A percentile compares a stretch with the other conserved stretches of the same genome.
Conservation (phyloP, 2,329 filamentous ascomycete species). For the Fusarium aywerte region DNA sequence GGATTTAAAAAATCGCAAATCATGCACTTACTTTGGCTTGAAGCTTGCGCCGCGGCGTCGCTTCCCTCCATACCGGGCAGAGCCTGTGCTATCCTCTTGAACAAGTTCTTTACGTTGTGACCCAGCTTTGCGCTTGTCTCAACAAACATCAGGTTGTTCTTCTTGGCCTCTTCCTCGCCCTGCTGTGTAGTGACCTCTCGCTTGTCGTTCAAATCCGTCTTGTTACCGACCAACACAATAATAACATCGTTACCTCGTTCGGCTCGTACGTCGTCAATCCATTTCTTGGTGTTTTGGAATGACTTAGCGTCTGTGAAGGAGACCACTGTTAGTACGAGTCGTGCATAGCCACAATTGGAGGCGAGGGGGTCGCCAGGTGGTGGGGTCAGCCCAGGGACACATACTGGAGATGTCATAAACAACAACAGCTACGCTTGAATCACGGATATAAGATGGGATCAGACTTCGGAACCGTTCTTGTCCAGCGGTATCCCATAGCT, state of each 20-base stretch:
- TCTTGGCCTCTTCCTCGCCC: conserved; percentile 97
- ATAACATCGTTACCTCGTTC: conserved; percentile 99
- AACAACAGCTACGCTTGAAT: conserved; percentile 96
- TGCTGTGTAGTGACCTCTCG: conserved; percentile 95
- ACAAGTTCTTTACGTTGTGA: conserved; percentile 97
- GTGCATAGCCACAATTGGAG: conserved; percentile 18
- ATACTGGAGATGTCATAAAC: conserved; percentile 97
- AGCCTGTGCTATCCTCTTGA: conserved; percentile 97
- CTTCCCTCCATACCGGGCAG: conserved; percentile 97
- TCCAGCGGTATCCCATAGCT: conserved; percentile 98
- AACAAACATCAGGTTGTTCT: conserved; percentile 98
- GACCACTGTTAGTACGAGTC: conserved; percentile 36
- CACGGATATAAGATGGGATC: conserved; percentile 98
- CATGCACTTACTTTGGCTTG: conserved; percentile 76
- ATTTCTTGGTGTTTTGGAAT: conserved; percentile 98
- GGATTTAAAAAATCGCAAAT: not conserved
- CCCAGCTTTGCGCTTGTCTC: conserved; percentile 98
- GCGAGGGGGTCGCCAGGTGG: conserved; percentile 23
- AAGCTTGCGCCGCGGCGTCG: conserved; percentile 77
- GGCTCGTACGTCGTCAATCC: conserved; percentile 97
- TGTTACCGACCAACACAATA: conserved; percentile 98
- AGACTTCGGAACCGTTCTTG: conserved; percentile 97
- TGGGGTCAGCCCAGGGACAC: conserved; percentile 38
- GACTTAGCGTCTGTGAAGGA: conserved; percentile 79
- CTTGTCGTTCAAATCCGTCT: conserved; percentile 99